Base-by-base conservation (phyloP, 495 filamentous ascomycete genomes). In the Lichenothelia convexa region DNA sequence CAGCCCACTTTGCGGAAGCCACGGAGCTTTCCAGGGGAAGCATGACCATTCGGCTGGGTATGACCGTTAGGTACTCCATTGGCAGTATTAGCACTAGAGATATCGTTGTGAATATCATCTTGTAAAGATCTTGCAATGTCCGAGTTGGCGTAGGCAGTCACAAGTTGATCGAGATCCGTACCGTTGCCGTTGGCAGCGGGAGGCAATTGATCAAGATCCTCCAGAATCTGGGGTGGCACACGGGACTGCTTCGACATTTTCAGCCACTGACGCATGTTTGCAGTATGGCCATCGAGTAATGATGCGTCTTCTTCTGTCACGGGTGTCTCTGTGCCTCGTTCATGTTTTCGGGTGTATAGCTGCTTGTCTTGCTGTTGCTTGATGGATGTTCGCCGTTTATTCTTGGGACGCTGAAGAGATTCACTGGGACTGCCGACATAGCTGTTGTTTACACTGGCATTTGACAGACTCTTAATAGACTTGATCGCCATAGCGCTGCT, bases 401-500 rank as follows among this genome's bases (percentile, higher is more conserved):
- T 59, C 47, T 64, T 73, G 0, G 80, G 80, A 27, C 78, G 68
- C 5, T 67, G 48, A 2, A 51, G 58, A 34, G 66, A 64, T 27
- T 80, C 72, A 17, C 71, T 64, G 8, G 68, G 61, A 42, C 67
- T 76, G 20, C 70, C 76, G 17, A 57, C 59, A 27, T 58, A 58
- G 32, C 53, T 51, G 9, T 68, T 64, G 24, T 73, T 73, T 2
- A 69, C 49, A 48, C 70, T 78, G 20, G 65, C 64, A 39, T 72
- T 75, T 17, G 79, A 84, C 8, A 76, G 64, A 54, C 84, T 92
- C 1, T 81, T 75, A 35, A 93, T 73, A 0, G 84, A 92, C 52
- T 94, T 94, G 38, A 93, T 71, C n/a, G 83, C 86, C 35, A 75
- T 67, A 21, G 83, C 71, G 48, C 83, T 92, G 58, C 83, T 92